phyloP scores from a whole-genome alignment of 2,329 filamentous ascomycete genomes.

The Botrytis aclada region DNA sequence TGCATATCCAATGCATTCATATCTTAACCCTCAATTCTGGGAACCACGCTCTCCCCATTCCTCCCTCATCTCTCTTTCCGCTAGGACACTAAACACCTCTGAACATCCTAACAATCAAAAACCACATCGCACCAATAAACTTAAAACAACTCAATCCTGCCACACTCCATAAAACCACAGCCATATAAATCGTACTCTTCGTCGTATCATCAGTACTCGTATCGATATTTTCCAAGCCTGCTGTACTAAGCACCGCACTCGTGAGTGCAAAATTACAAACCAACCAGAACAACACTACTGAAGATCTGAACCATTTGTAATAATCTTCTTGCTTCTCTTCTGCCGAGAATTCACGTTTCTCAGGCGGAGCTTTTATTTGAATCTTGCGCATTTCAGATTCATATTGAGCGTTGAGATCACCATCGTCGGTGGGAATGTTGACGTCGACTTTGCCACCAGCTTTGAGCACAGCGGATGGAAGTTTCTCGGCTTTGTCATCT shows the following conservation, averaged over 20 bases:
- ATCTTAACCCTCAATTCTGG: background rate
- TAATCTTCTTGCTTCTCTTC: conserved; percentile 92
- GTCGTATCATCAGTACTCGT: conserved; percentile 60
- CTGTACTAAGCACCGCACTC: conserved; percentile 81
- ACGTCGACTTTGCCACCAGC: conserved; percentile 95
- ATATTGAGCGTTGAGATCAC: conserved; percentile 92
- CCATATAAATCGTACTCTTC: conserved; percentile 37
- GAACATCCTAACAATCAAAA: conserved; percentile 85
- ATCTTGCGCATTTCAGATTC: conserved; percentile 79
- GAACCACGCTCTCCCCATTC: too few relatives aligned
- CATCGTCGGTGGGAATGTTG: conserved; percentile 79
- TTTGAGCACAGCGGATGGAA: conserved; percentile 85
- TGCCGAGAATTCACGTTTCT: conserved; percentile 58
- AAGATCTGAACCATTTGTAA: conserved; percentile 91
- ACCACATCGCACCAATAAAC: conserved; percentile 40
- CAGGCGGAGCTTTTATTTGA: conserved; percentile 67
- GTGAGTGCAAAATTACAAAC: conserved; percentile 88
- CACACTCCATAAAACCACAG: conserved; percentile 39
- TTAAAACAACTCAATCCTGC: conserved; percentile 38
- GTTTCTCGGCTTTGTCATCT: conserved; percentile 91
- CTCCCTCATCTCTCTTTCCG: background rate
- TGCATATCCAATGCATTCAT: conserved; percentile 7
- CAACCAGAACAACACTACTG: conserved; percentile 94
- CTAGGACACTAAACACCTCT: conserved; percentile 54
- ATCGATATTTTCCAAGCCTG: conserved; percentile 75